Evolutionary conservation across 805 yeast genomes (phyloP).

Genomic region (Maudiozyma turicensis): DNA sequence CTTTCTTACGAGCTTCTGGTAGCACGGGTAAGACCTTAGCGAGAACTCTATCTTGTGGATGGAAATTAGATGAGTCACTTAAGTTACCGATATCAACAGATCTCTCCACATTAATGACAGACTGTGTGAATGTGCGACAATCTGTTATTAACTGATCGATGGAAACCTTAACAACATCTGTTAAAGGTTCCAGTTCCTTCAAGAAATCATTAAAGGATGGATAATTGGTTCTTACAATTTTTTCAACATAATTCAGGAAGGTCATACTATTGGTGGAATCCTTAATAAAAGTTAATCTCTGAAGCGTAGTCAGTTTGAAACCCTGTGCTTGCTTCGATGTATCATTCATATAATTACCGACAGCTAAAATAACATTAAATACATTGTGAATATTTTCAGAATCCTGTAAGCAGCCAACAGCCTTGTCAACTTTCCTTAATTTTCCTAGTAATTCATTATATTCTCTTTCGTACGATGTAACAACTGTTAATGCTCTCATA

Average conservation of each 20-base stretch:
- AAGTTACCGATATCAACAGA: slow-evolving; percentile 77
- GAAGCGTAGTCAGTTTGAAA: slow-evolving; percentile 81
- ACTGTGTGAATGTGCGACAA: slow-evolving; percentile 51
- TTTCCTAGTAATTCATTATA: slow-evolving; percentile 62
- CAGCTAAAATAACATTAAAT: slow-evolving; percentile 75
- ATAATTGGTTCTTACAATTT: slow-evolving; percentile 70
- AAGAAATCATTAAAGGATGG: slow-evolving; percentile 69
- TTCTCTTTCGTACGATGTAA: slow-evolving; percentile 67
- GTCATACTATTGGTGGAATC: slow-evolving; percentile 82
- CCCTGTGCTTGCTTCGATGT: slow-evolving; percentile 87
- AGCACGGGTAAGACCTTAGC: slow-evolving; percentile 52
- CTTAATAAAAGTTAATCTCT: slow-evolving; percentile 80
- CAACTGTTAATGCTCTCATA: slow-evolving; percentile 68
- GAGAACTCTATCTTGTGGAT: slow-evolving; percentile 73
- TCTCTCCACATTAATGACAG: slow-evolving; percentile 58
- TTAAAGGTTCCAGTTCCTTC: slow-evolving; percentile 56
- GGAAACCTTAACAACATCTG: slow-evolving; percentile 58
- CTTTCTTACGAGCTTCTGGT: slow-evolving; percentile 67
- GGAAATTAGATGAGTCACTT: slow-evolving; percentile 67
- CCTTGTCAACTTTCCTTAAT: slow-evolving; percentile 61
- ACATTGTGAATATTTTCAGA: slow-evolving; percentile 64
- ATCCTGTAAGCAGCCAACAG: slow-evolving; percentile 53
- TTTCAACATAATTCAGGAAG: slow-evolving; percentile 86
- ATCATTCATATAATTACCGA: slow-evolving; percentile 96
- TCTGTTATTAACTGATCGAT: slow-evolving; percentile 74